Conservation (phyloP, 2,329 filamentous ascomycete genomes). For the Fusarium sp. region DNA sequence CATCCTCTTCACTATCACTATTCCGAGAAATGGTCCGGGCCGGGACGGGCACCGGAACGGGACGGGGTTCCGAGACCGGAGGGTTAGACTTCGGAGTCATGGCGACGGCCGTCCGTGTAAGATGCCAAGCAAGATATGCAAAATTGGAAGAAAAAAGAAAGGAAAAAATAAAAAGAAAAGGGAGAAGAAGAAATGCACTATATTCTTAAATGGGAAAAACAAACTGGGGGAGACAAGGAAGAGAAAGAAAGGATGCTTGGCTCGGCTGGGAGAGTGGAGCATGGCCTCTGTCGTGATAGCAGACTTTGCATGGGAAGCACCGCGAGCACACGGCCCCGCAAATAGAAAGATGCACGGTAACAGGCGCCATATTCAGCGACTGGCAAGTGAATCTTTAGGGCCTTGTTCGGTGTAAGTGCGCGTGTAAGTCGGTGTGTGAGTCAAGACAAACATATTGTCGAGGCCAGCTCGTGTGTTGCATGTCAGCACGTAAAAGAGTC, state of each 20-base stretch:
- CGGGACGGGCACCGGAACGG: slow-evolving; percentile 41
- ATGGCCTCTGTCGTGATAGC: slow-evolving; percentile 44
- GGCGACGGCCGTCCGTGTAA: neutral
- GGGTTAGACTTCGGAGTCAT: slow-evolving; percentile 26
- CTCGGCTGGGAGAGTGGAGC: slow-evolving; percentile 34
- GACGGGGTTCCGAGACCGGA: slow-evolving; percentile 13
- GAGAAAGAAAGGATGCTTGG: neutral
- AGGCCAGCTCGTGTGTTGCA: slow-evolving; percentile 2
- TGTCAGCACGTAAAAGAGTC: slow-evolving; percentile 17
- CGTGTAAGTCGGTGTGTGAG: slow-evolving; percentile 24
- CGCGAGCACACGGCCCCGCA: slow-evolving; percentile 33
- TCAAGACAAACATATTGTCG: slow-evolving; percentile 1
- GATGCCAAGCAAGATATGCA: neutral
- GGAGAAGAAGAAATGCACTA: neutral
- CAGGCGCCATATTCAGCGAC: slow-evolving; percentile 15
- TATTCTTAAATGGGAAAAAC: slow-evolving; percentile 15
- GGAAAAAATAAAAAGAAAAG: neutral
- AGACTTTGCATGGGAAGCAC: slow-evolving; percentile 32
- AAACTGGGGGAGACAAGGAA: slow-evolving; percentile 3
- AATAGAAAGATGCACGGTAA: slow-evolving; percentile 7
- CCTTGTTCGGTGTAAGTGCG: slow-evolving; percentile 18
- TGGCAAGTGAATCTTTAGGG: too few species aligned
- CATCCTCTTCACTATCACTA: slow-evolving; percentile 25
- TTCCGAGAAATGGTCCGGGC: slow-evolving; percentile 33
- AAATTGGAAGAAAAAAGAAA: neutral